Base-by-base conservation (phyloP, 148 eudicot species). In the Tetragonia tetragonoides region DNA sequence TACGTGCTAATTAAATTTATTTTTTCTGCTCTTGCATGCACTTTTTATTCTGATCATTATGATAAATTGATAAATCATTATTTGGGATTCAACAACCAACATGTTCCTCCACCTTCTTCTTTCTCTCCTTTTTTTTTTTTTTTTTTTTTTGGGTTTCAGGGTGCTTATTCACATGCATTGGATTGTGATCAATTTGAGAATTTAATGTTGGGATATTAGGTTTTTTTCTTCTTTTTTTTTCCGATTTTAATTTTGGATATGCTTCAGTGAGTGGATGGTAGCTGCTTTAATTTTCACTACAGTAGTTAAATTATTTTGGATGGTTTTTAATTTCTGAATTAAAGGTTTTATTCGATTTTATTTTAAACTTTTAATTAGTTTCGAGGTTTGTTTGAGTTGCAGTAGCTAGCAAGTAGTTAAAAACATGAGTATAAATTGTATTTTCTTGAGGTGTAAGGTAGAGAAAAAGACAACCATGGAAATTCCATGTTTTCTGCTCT, bases 381-480 rank as follows among this genome's bases (percentile, higher is more conserved):
- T 18, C 57, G 28, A 15, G 40, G 21, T 75, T 24, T 68, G 39
- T 75, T 54, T 46, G 42, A 68, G 34, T 28, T 28, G 0, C 34
- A 28, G 34, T 28, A 28, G 34, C 34, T 28, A 28, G 34, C 34
- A 28, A 28, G 34, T 28, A 28, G 34, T 28, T 28, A 28, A 28
- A 28, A 28, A 2, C 3, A 18, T 3, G 21, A 20, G 18, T 6
- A 34, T 17, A 28, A 28, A 1, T 21, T 78, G 62, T 56, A 54
- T 72, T 81, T 72, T 68, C 73, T 76, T 70, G 60, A 76, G 72
- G 18, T 70, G 66, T 76, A 54, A 70, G 80, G 79, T 42, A 64
- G 63, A 53, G 59, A 65, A 62, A 69, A 57, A 54, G 76, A 71
- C 79, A 70, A 49, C 7, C 16, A 70, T 23, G n/a, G 24, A 69